Conservation (phyloP, 768 basidiomycete species). For the Symmetrospora coprosmae region DNA sequence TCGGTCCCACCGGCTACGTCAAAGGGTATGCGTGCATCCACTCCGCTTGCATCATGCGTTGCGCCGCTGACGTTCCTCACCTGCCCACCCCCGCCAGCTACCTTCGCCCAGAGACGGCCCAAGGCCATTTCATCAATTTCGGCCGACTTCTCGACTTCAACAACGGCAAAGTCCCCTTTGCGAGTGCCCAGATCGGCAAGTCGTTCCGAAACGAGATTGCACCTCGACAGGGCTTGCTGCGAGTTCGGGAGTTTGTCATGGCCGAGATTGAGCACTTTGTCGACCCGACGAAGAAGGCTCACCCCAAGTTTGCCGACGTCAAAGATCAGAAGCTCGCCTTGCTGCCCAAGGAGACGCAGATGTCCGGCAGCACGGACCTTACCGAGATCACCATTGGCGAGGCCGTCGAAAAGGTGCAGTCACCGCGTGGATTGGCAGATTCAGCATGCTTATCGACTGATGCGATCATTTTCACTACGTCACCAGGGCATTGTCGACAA, state of each 20-base stretch:
- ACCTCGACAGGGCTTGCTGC: slow-evolving; percentile 84
- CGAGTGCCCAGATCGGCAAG: slow-evolving; percentile 89
- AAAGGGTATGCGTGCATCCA: slow-evolving; percentile 52
- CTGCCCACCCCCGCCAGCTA: slow-evolving; percentile 44
- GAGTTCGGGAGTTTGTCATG: slow-evolving; percentile 94
- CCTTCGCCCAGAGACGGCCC: slow-evolving; percentile 94
- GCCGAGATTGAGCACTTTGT: slow-evolving; percentile 99
- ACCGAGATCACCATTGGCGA: slow-evolving; percentile 65
- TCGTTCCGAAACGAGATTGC: slow-evolving; percentile 98
- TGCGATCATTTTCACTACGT: background rate
- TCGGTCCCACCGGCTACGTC: slow-evolving; percentile 92
- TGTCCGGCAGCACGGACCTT: slow-evolving; percentile 53
- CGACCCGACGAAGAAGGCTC: slow-evolving; percentile 80
- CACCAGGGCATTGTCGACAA: slow-evolving; percentile 72
- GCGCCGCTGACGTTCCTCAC: background rate
- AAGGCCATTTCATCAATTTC: slow-evolving; percentile 98
- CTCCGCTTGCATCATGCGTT: background rate
- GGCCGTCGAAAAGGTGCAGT: slow-evolving; percentile 52
- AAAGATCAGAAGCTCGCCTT: slow-evolving; percentile 59
- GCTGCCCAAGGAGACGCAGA: slow-evolving; percentile 71
- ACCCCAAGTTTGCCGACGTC: slow-evolving; percentile 67
- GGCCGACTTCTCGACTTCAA: slow-evolving; percentile 92
- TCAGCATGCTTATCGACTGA: background rate
- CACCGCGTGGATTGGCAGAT: no score
- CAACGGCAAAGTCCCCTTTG: slow-evolving; percentile 89